Conservation (phyloP, 2,329 filamentous ascomycete genomes). For the Microcyclosporella mali region DNA sequence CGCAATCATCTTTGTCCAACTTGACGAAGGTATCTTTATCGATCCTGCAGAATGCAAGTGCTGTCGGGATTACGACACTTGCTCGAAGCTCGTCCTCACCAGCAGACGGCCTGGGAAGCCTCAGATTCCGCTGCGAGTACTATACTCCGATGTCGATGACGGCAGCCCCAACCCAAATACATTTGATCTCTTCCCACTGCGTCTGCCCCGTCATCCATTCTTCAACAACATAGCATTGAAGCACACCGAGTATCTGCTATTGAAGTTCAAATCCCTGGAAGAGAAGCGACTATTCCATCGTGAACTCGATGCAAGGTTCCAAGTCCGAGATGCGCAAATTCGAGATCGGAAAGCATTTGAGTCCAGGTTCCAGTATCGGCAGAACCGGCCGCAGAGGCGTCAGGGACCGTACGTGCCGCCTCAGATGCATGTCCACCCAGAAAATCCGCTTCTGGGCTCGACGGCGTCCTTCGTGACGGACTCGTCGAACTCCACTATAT, state of each 20-base stretch:
- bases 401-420: neutral
- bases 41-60: constrained; percentile 14
- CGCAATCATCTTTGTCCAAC: constrained; percentile 11
- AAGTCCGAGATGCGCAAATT: constrained; percentile 16
- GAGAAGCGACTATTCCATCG: constrained; percentile 14
- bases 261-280: constrained; percentile 14
- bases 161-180: constrained; percentile 16
- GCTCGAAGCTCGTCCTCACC: constrained; percentile 15
- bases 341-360: constrained; percentile 10
- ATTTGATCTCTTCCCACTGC: constrained; percentile 19
- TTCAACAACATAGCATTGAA: constrained; percentile 3
- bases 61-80: constrained; percentile 8
- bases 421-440: too few relatives aligned
- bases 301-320: constrained; percentile 14
- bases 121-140: constrained; percentile 6
- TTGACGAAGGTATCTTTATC: constrained; percentile 11
- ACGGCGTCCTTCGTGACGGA: too few relatives aligned
- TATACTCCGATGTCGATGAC: constrained; percentile 11
- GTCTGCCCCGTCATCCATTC: constrained; percentile 7
- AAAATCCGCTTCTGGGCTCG: too few relatives aligned
- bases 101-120: constrained; percentile 4
- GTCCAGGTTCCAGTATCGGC: neutral
- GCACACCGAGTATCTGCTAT: constrained; percentile 14
- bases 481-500: too few relatives aligned
- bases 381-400: constrained; percentile 4